Conservation (phyloP, 768 basidiomycete species). For the Suillus subalutaceus region DNA sequence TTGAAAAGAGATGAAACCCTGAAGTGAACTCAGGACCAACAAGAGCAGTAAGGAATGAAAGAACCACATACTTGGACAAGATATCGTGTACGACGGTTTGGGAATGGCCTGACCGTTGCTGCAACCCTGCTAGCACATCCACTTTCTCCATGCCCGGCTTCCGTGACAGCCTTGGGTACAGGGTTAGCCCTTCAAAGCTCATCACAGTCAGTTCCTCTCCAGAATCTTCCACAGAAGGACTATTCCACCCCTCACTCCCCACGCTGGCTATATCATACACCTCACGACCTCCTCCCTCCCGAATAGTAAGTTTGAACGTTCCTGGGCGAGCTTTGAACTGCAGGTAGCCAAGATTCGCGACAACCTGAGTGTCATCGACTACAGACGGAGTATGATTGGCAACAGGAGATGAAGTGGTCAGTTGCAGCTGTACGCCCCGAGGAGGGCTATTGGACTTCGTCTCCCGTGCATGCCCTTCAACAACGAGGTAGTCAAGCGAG, state of each 20-base stretch:
- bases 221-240: conserved; percentile 63
- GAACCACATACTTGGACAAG: conserved; percentile 52
- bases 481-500: conserved; percentile 86
- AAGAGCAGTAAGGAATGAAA: not conserved
- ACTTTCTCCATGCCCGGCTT: conserved; percentile 75
- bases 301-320: conserved; percentile 79
- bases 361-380: conserved; percentile 88
- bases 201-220: conserved; percentile 82
- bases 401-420: conserved; percentile 48
- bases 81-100: conserved; percentile 50
- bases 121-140: conserved; percentile 71
- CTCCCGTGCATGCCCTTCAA: conserved; percentile 95
- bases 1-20: conserved; percentile 52
- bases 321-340: conserved; percentile 96
- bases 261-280: conserved; percentile 84
- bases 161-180: conserved; percentile 80
- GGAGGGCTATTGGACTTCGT: conserved; percentile 64
- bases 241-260: conserved; percentile 89
- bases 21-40: conserved; percentile 21
- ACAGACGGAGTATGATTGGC: conserved; percentile 37
- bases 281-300: conserved; percentile 78
- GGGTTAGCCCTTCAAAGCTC: conserved; percentile 87
- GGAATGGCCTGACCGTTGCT: conserved; percentile 31
- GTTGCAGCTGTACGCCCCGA: conserved; percentile 88
- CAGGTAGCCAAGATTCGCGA: conserved; percentile 93